Percentiles rank a stretch among this genome's conserved stretches.
phyloP scores from a whole-genome alignment of 75 land plant species.

The Picea sitchensis region DNA sequence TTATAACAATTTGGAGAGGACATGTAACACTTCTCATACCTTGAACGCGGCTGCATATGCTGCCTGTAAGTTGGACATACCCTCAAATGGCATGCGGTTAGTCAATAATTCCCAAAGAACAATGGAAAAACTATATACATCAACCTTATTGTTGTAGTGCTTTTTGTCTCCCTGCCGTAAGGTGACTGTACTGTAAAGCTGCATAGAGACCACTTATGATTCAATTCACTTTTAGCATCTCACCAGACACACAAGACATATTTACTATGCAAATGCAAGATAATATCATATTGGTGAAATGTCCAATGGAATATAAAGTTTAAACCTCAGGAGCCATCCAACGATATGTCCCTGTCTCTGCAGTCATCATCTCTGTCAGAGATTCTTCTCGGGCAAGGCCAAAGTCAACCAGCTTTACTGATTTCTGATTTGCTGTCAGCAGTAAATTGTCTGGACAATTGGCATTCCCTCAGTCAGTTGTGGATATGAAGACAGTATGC shows the following conservation, averaged over 20 bases:
- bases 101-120: conserved; percentile 56
- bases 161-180: conserved; percentile 42
- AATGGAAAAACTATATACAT: conserved; percentile 58
- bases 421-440: conserved; percentile 78
- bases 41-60: conserved; percentile 50
- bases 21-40: conserved; percentile 2
- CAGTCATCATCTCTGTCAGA: conserved; percentile 96
- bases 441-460: conserved; percentile 67
- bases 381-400: conserved; percentile 90
- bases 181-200: conserved; percentile 44
- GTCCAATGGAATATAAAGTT: not conserved
- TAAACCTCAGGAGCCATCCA: conserved; percentile 97
- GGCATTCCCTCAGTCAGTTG: too few relatives aligned
- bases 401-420: conserved; percentile 85
- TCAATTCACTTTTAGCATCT: not conserved
- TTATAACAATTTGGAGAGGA: not conserved
- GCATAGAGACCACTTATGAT: not conserved
- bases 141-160: conserved; percentile 51
- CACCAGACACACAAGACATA: not conserved
- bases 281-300: not conserved
- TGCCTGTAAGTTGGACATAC: conserved; percentile 30
- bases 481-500: not conserved
- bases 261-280: not conserved
- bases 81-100: conserved; percentile 49
- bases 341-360: conserved; percentile 93